Evolutionary conservation across 2,329 filamentous ascomycete species (phyloP).

Genomic region (Trichoderma breve): DNA sequence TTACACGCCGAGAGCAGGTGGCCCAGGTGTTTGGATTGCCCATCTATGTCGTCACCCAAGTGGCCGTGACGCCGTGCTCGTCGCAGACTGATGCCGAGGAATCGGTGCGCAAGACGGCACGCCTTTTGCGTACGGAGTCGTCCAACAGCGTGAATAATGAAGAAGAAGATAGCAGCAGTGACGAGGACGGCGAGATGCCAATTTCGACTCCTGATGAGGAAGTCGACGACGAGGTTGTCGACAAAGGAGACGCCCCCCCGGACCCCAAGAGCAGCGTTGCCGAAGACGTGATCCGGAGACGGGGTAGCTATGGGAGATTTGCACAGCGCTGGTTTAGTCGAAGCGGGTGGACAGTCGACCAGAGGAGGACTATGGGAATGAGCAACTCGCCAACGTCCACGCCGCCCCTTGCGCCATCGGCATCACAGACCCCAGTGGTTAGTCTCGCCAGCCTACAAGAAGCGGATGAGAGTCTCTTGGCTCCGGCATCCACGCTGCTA

Average conservation of each 20-base stretch:
- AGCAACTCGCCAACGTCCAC: constrained; percentile 41
- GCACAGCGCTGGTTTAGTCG: constrained; percentile 89
- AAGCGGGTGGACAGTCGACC: constrained; percentile 74
- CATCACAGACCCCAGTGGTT: constrained; percentile 22
- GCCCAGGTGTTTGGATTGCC: constrained; percentile 80
- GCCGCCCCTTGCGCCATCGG: constrained; percentile 23
- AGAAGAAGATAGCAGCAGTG: constrained; percentile 48
- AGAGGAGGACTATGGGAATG: constrained; percentile 67
- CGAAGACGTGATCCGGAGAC: constrained; percentile 81
- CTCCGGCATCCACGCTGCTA: constrained; percentile 52
- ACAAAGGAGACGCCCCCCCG: constrained; percentile 43
- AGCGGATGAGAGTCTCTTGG: constrained; percentile 20
- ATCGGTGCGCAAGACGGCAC: constrained; percentile 63
- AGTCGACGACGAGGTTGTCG: constrained; percentile 38
- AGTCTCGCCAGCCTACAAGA: constrained; percentile 44
- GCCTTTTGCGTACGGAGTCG: constrained; percentile 39
- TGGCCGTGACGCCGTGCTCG: constrained; percentile 83
- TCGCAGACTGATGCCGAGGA: constrained; percentile 71
- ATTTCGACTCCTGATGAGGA: constrained; percentile 35
- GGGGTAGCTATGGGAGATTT: constrained; percentile 84
- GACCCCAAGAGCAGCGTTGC: constrained; percentile 64
- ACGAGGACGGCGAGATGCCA: constrained; percentile 43
- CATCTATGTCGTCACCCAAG: constrained; percentile 83
- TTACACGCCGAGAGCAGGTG: constrained; percentile 82
- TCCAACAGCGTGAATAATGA: constrained; percentile 43